Evolutionary conservation across 371 early-diverging fungal genomes (phyloP), one percentile per base, ranked within the genome.

Genomic region (Mucor piriformis): DNA sequence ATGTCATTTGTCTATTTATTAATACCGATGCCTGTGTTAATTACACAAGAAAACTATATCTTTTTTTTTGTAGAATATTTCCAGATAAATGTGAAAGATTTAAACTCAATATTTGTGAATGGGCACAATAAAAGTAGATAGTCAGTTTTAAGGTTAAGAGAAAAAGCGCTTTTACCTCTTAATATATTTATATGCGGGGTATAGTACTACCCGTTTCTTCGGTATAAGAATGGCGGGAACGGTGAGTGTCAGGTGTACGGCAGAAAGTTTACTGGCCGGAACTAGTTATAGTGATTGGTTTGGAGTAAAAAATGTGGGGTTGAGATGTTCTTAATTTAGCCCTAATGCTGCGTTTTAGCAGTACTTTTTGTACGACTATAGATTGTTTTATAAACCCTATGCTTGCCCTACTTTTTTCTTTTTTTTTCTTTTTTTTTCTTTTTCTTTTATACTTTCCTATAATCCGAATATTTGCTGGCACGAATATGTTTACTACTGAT

Each of bases 221-320:
- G 60, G 65, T 59, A 50, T 33, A 50, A 60, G 59, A 65, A 50
- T 47, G 49, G 61, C 61, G 66, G 66, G 56, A 66, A 66, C 54
- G 6, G 24, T 42, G 10, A 6, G 7, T 23, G 23, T 61, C 66
- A 66, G 55, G 54, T 65, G 66, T 37, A 38, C 55, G 60, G 66
- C 38, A 59, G 60, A 65, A 60, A 59, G 56, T 56, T 65, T 60
- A 35, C 23, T 16, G 46, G 25, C 32, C 37, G 27, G 46, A 53
- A 24, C n/a, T 25, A 23, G 37, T 21, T 33, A 24, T 10, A 48
- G 24, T 66, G 66, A 66, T 66, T 66, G 66, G 66, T 66, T 51
- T 66, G 42, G 37, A 46, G 21, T 21, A 40, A 50, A 55, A 66
- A 66, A 66, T 66, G 66, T 66, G 66, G 66, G 66, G 66, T 66